These are phyloP conservation scores for Mucor sp. DNA, from an alignment of 371 early-diverging fungal genomes.

Conservation along the genomic window DNA sequence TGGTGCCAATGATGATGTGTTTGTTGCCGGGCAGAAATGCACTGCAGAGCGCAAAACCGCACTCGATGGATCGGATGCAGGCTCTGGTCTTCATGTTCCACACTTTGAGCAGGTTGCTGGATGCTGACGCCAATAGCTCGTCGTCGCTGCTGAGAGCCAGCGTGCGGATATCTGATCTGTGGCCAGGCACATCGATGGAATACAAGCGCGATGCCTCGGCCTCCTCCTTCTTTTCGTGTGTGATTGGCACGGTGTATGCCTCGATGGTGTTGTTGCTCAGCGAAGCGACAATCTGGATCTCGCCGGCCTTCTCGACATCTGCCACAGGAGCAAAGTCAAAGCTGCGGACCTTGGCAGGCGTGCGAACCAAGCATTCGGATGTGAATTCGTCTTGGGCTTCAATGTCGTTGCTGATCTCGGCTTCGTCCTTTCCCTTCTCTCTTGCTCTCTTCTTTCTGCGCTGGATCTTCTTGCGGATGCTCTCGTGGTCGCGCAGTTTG, in stretches of 20 bases:
- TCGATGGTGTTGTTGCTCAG: slow-evolving; percentile 78
- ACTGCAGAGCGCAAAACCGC: slow-evolving; percentile 84
- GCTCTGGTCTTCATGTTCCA: slow-evolving; percentile 85
- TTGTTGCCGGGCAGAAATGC: slow-evolving; percentile 92
- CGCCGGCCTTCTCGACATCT: slow-evolving; percentile 58
- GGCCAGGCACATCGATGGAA: slow-evolving; percentile 84
- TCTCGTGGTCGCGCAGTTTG: slow-evolving; percentile 72
- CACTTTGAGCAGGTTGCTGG: slow-evolving; percentile 77
- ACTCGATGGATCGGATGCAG: slow-evolving; percentile 87
- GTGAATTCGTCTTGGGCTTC: slow-evolving; percentile 73
- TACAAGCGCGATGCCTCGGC: slow-evolving; percentile 57
- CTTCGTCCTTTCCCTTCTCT: slow-evolving; percentile 71
- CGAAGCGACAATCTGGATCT: slow-evolving; percentile 57
- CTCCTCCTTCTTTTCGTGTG: slow-evolving; percentile 52
- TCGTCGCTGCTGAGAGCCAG: slow-evolving; percentile 87
- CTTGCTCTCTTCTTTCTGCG: slow-evolving; percentile 81
- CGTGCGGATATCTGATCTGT: slow-evolving; percentile 89
- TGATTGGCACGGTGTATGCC: slow-evolving; percentile 60
- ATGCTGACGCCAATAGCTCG: slow-evolving; percentile 82
- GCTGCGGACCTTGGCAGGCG: slow-evolving; percentile 72
- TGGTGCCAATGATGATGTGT: slow-evolving; percentile 89
- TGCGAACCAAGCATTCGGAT: slow-evolving; percentile 62
- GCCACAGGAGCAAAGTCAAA: slow-evolving; percentile 71
- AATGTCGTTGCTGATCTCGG: slow-evolving; percentile 51
- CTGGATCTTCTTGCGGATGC: slow-evolving; percentile 79